A percentile compares a stretch with the other conserved stretches of the same genome.
Evolutionary conservation across 805 yeast genomes (phyloP).

Genomic region (Ogataea methylovora): DNA sequence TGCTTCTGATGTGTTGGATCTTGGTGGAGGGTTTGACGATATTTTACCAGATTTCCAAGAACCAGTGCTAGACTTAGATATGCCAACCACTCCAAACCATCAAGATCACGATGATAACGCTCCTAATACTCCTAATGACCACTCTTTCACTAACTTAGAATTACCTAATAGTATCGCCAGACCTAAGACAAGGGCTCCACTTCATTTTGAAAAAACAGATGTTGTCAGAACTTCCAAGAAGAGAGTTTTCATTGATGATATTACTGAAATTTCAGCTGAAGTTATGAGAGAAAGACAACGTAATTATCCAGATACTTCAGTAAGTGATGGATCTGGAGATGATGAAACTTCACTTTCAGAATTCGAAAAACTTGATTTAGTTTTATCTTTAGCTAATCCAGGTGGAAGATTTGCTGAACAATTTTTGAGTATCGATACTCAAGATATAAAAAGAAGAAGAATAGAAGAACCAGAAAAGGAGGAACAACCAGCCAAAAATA

Average conservation of each 20-base stretch:
- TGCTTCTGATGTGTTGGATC: constrained; percentile 13
- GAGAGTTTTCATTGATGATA: constrained; percentile 37
- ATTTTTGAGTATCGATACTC: not conserved
- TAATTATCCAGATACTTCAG: constrained; percentile 16
- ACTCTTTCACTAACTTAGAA: not conserved
- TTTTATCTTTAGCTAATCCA: not conserved
- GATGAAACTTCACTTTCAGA: not conserved
- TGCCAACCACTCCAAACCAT: constrained; percentile 9
- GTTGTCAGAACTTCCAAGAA: constrained; percentile 44
- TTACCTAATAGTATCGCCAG: no score
- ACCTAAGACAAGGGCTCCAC: not conserved
- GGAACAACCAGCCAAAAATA: constrained; percentile 1
- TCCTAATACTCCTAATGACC: constrained; percentile 7
- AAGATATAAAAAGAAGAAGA: constrained; percentile 10
- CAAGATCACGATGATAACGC: constrained; percentile 8
- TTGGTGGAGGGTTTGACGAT: constrained; percentile 21
- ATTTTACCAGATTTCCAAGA: constrained; percentile 27
- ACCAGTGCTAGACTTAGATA: constrained; percentile 14
- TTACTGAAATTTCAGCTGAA: constrained; percentile 36
- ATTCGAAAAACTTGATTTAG: not conserved
- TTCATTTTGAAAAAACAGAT: constrained; percentile 20
- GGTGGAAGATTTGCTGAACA: no score
- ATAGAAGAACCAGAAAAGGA: not conserved
- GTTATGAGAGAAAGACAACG: constrained; percentile 23
- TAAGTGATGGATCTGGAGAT: constrained; percentile 6